These are phyloP conservation scores for Candida railenensis DNA, from an alignment of 805 yeast genomes.

Conservation along the genomic window DNA sequence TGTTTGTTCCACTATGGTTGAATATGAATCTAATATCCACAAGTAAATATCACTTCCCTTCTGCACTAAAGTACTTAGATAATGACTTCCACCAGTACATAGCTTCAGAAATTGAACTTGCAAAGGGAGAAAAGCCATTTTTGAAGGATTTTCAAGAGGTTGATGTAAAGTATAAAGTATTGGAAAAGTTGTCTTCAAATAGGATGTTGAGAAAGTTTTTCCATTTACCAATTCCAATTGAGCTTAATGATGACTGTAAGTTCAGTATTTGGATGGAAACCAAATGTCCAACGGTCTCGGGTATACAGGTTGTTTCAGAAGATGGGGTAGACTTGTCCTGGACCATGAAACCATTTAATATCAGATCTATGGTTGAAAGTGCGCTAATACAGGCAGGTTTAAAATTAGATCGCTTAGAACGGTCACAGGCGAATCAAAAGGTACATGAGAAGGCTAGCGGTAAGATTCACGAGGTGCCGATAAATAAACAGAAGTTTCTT, in stretches of 20 bases:
- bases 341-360: slow-evolving; percentile 26
- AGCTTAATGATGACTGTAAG: slow-evolving; percentile 2
- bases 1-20: slow-evolving; percentile 27
- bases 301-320: slow-evolving; percentile 16
- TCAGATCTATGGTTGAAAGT: slow-evolving; percentile 16
- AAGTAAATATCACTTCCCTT: slow-evolving; percentile 24
- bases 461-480: slow-evolving; percentile 23
- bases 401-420: slow-evolving; percentile 23
- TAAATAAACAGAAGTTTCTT: slow-evolving; percentile 4
- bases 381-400: slow-evolving; percentile 22
- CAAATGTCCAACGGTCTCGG: slow-evolving; percentile 28
- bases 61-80: slow-evolving; percentile 25
- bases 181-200: slow-evolving; percentile 23
- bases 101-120: slow-evolving; percentile 11
- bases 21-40: slow-evolving; percentile 24
- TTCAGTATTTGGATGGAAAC: slow-evolving; percentile 33
- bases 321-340: slow-evolving; percentile 15
- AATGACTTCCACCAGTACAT: slow-evolving; percentile 14
- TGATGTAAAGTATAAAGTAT: slow-evolving; percentile 24
- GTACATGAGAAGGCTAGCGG: slow-evolving; percentile 27
- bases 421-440: slow-evolving; percentile 19
- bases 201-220: slow-evolving; percentile 20
- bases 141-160: slow-evolving; percentile 15
- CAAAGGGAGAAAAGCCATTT: slow-evolving; percentile 7
- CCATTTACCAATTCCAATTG: slow-evolving; percentile 25